phyloP scores from a whole-genome alignment of 352 stramenopile genomes.

The Pythium folliculosum region DNA sequence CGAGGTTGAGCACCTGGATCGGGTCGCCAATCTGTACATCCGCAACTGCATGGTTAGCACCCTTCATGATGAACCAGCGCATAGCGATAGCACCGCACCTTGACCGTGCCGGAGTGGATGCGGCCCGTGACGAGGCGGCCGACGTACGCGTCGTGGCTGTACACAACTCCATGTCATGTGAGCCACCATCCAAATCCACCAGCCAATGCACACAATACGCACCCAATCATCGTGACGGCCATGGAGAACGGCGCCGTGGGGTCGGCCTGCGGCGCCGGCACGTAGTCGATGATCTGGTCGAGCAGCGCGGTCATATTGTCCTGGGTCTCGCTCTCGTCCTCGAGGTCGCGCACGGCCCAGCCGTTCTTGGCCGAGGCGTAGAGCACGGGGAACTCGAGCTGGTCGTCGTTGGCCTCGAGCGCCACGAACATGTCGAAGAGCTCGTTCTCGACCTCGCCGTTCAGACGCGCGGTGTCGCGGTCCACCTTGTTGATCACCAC shows the following conservation, averaged over 20 bases:
- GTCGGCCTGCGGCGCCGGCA: conserved; percentile 87
- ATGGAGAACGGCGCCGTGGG: conserved; percentile 91
- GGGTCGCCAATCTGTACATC: conserved; percentile 69
- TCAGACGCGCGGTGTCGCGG: conserved; percentile 87
- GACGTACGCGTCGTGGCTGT: conserved; percentile 97
- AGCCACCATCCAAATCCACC: background rate
- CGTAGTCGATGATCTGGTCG: conserved; percentile 95
- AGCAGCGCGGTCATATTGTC: conserved; percentile 96
- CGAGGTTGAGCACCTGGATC: conserved; percentile 89
- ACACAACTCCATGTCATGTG: background rate
- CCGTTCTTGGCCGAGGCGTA: conserved; percentile 96
- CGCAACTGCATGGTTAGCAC: background rate
- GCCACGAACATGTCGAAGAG: conserved; percentile 97
- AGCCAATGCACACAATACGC: conserved; percentile 5
- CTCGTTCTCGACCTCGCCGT: conserved; percentile 96
- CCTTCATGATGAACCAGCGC: background rate
- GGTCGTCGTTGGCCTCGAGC: conserved; percentile 92
- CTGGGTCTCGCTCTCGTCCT: conserved; percentile 56
- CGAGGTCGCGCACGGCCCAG: conserved; percentile 93
- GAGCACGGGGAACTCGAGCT: conserved; percentile 96
- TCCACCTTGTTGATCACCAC: conserved; percentile 99
- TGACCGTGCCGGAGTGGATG: conserved; percentile 93
- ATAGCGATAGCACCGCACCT: conserved; percentile 21
- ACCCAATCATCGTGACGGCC: conserved; percentile 95
- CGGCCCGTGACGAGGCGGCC: conserved; percentile 96